Percentiles rank a stretch among this genome's conserved stretches.
phyloP scores from a whole-genome alignment of 2,329 filamentous ascomycete species.

The Hymenotorrendiella dingleyae region DNA sequence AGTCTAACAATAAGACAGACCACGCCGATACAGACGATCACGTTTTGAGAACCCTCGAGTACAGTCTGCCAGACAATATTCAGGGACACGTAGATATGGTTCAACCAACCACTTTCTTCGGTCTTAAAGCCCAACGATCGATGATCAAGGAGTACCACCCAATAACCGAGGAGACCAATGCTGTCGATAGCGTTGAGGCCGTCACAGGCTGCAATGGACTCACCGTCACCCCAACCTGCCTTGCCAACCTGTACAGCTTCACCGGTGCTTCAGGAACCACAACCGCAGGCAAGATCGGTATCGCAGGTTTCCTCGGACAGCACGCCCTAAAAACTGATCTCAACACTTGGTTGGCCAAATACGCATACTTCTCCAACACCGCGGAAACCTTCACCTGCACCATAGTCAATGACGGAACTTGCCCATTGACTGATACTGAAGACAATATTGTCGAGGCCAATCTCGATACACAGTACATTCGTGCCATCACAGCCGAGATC shows the following conservation, averaged over 20 bases:
- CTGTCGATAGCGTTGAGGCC: slow-evolving; percentile 12
- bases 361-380: slow-evolving; percentile 21
- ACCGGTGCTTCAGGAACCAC: slow-evolving; percentile 14
- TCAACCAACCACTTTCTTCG: slow-evolving; percentile 57
- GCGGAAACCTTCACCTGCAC: slow-evolving; percentile 31
- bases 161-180: slow-evolving; percentile 5
- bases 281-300: slow-evolving; percentile 21
- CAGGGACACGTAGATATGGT: slow-evolving; percentile 53
- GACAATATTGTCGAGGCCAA: slow-evolving; percentile 43
- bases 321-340: slow-evolving; percentile 24
- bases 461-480: slow-evolving; percentile 52
- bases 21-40: slow-evolving; percentile 14
- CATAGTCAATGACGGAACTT: slow-evolving; percentile 29
- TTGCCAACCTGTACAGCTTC: slow-evolving; percentile 28
- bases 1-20: slow-evolving; percentile 15
- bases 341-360: slow-evolving; percentile 24
- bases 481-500: slow-evolving; percentile 49
- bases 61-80: slow-evolving; percentile 43
- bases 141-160: slow-evolving; percentile 14
- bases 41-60: slow-evolving; percentile 24
- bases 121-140: slow-evolving; percentile 28
- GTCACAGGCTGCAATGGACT: slow-evolving; percentile 24
- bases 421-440: slow-evolving; percentile 15
- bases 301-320: slow-evolving; percentile 27
- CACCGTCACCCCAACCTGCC: slow-evolving; percentile 25